Evolutionary conservation across 257 asterid genomes (phyloP).

Genomic region (Mitragyna speciosa): DNA sequence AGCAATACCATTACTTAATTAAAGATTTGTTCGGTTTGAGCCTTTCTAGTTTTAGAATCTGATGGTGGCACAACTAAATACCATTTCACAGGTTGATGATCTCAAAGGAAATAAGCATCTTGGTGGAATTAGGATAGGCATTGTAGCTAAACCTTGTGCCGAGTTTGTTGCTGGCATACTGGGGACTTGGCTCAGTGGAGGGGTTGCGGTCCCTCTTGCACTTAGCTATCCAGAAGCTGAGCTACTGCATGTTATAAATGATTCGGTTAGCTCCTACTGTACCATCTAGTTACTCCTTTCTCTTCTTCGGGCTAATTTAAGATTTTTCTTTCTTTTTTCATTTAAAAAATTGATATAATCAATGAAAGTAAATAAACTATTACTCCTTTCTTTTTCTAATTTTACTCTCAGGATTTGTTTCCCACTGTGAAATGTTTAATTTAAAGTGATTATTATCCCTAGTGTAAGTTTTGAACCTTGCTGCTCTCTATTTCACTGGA

Average conservation of each 20-base stretch:
- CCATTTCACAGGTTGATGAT: slow-evolving; percentile 47
- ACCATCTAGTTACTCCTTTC: slow-evolving; percentile 10
- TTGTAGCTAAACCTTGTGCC: slow-evolving; percentile 87
- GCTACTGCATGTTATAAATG: slow-evolving; percentile 88
- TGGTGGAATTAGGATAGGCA: slow-evolving; percentile 72
- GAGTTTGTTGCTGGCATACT: slow-evolving; percentile 92
- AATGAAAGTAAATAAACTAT: background rate
- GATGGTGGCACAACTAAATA: background rate
- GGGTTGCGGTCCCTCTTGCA: slow-evolving; percentile 97
- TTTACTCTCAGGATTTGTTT: background rate
- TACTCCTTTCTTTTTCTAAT: background rate
- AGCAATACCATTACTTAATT: background rate
- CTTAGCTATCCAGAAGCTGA: slow-evolving; percentile 97
- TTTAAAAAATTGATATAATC: background rate
- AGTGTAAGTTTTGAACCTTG: background rate
- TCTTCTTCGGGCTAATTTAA: background rate
- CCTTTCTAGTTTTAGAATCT: slow-evolving; percentile 2
- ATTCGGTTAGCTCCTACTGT: slow-evolving; percentile 58
- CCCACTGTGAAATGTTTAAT: background rate
- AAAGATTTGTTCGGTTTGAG: background rate
- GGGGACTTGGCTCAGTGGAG: slow-evolving; percentile 93
- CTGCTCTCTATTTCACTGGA: background rate
- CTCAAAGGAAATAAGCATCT: slow-evolving; percentile 39
- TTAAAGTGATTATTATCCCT: background rate
- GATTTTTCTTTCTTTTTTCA: background rate